Evolutionary conservation across 352 stramenopile species (phyloP), one percentile per base, ranked within the genome.

Genomic region (Phytophthora kernoviae): DNA sequence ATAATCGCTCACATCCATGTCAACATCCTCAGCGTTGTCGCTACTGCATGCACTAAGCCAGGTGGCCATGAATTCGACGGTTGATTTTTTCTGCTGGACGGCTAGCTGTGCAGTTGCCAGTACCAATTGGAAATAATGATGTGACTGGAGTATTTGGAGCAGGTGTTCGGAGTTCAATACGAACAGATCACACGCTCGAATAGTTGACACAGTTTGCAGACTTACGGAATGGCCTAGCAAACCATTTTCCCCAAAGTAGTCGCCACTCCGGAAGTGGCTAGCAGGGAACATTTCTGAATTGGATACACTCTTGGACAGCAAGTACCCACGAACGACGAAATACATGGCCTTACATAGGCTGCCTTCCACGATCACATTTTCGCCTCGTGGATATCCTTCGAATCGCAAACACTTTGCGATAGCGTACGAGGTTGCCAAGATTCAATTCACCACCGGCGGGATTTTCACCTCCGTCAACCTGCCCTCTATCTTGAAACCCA

Each of bases 131-230:
- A 87, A 90, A 22, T 77, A 85, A 2, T 62, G 12, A 5, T 84
- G 66, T 3, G 62, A 58, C 5, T 69, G 40, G 17, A 90, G 50
- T 7, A 75, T 51, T 8, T 80, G 62, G 5, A 84, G 56, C 21
- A 91, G 48, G 3, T 77, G 50, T 26, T 88, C 65, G 9, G 78
- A 81, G 27, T 73, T 68, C 12, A 90, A 58, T 26, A 76, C 73
- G 26, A 91, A 85, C 1, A 90, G 47, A n/a, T 88, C 78, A 20
- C 80, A 87, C 8, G 80, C 77, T 4, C 77, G 70, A n/a, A 82
- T 59, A 0, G 64, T 84, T 14, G 75, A 74, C 42, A 88, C 73
- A 0, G 76, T 84, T 41, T 74, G 70, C 5, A 85, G 48, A 32
- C 78, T 86, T 17, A 86, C 77, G 2, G 80, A 75, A 44, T 87